Evolutionary conservation across 73 alveolate genomes (phyloP).

Genomic region (Paramecium sexaurelia): DNA sequence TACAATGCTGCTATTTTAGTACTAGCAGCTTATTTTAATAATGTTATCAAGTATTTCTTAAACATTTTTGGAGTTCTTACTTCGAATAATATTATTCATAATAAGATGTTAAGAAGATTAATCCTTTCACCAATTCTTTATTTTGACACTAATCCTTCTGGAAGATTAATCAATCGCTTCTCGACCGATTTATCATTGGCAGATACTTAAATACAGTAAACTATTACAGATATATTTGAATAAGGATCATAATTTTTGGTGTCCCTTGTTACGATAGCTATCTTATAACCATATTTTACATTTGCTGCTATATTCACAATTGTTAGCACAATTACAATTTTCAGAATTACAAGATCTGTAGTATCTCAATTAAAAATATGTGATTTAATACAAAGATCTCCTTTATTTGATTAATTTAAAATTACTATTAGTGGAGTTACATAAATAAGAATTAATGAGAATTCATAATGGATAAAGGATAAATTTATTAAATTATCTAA

Average conservation of each 20-base stretch:
- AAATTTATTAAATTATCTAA: not conserved
- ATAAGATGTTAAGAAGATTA: conserved; percentile 44
- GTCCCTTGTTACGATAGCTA: not conserved
- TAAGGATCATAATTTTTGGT: conserved; percentile 11
- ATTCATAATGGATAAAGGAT: not conserved
- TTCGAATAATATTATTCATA: conserved; percentile 25
- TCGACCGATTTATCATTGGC: conserved; percentile 62
- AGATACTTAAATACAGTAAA: conserved; percentile 27
- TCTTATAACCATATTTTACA: conserved; percentile 22
- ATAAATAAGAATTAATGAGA: not conserved
- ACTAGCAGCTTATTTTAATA: not conserved
- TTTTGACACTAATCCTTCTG: conserved; percentile 73
- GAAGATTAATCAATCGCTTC: conserved; percentile 71
- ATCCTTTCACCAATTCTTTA: conserved; percentile 48
- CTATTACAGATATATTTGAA: conserved; percentile 32
- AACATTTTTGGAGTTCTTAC: conserved; percentile 20
- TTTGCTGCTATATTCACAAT: not conserved
- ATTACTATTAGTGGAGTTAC: conserved; percentile 12
- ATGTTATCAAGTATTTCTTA: not conserved
- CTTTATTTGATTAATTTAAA: conserved; percentile 45
- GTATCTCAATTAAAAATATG: conserved; percentile 13
- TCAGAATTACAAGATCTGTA: not conserved
- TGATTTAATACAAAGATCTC: not conserved
- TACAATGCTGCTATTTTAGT: not conserved
- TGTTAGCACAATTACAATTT: not conserved